Base-by-base conservation (phyloP, 257 asterid species). In the Thymus quinquecostatus region DNA sequence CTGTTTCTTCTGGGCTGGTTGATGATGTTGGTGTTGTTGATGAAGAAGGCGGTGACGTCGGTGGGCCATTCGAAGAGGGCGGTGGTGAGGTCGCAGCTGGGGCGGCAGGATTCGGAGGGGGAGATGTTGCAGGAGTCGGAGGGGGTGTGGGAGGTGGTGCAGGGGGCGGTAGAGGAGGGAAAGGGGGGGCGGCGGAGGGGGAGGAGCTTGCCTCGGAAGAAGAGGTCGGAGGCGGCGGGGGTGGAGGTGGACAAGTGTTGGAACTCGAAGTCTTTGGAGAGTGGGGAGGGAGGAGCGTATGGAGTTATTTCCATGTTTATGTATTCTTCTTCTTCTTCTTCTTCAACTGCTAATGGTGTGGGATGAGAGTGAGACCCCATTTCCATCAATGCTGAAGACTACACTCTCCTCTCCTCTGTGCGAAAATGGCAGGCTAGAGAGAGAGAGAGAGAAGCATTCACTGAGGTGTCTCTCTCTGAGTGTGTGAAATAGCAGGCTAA, bases 161-260 rank as follows among this genome's bases (percentile, higher is more conserved):
- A 75, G 34, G 88, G 83, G 5, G 74, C 78, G 5, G 81, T 70
- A 14, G 71, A 48, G 61, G 58, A 64, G 13, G 86, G 79, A 21
- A 21, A 21, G 2, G 83, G 86, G 13, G 81, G 89, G 82, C 76
- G 82, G 75, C 80, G 85, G 57, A 88, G 96, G 6, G 96, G 98
- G 59, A 87, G 92, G 79, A 92, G 94, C 45, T 81, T 84, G 12
- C 98, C 98, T 32, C 82, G 86, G 88, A 82, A 82, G 68, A 92
- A 89, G 60, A 92, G 96, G 29, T 87, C 92, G 62, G 85, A 96
- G 14, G 96, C 96, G 4, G 92, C 80, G 36, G 78, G 81, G 14
- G 70, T 71, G 80, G 72, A 48, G 30, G 74, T 8, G 50, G 81
- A 71, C 8, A 80, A 21, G 85, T 81, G 82, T 70, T 89, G 91